Base-by-base conservation (phyloP, 352 stramenopile species). In the Pythium sp. region DNA sequence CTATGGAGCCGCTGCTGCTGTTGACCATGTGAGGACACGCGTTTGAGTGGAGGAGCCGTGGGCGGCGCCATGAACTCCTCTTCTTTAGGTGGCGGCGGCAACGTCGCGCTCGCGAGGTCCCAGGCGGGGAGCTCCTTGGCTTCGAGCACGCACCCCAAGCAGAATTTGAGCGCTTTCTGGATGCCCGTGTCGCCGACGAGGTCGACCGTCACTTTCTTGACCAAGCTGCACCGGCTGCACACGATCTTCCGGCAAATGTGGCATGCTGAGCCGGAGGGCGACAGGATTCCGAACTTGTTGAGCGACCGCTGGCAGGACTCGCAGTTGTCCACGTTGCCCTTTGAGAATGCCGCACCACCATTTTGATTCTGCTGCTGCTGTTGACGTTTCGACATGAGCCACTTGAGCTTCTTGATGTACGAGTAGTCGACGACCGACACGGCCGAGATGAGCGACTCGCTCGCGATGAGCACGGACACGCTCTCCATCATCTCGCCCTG, bases 161-260 rank as follows among this genome's bases (percentile, higher is more conserved):
- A 91, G 62, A 88, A 91, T 9, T 72, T 72, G 46, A 89, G 63
- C 20, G 75, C 20, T 3, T 71, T 70, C 32, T 88, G 78, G 11
- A 81, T 72, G 46, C 65, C 55, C 1, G 62, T 70, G 38, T 78
- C 71, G 6, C 54, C 18, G 1, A 73, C 72, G 12, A 89, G 69
- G 58, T 91, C 77, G n/a, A 91, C 62, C 2, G 79, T 80, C 58
- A 89, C 78, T 20, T 83, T 82, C 67, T 89, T 89, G 26, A 80
- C 41, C 4, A 90, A 73, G 12, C 69, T 81, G 64, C 83, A 91
- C 34, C 81, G 80, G 26, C 60, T 18, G 66, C 83, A 90, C 9
- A 87, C 70, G n/a, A 79, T 57, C 64, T 69, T 61, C 2, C 68
- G 72, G 49, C 83, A 91, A 22, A 84, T 80, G 57, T 86, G 72